A percentile compares a stretch with the other conserved stretches of the same genome.
Evolutionary conservation across 2,329 filamentous ascomycete genomes (phyloP).

Genomic region (Pseudodiploospora longispora): DNA sequence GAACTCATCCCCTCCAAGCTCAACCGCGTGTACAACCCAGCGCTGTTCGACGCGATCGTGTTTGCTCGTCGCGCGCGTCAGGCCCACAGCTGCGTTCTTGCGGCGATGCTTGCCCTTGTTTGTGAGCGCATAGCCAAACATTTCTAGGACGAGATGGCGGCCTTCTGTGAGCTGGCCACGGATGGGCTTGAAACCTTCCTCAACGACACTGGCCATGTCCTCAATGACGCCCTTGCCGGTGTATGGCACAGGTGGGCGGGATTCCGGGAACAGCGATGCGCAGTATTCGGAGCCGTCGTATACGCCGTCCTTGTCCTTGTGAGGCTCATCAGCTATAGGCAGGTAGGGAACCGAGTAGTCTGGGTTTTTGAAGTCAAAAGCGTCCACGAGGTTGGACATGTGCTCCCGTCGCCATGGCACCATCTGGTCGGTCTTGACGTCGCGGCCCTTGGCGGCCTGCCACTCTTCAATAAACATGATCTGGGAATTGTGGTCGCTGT

Average conservation of each 20-base stretch:
- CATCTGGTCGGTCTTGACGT: constrained; percentile 27
- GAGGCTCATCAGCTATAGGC: constrained; percentile 35
- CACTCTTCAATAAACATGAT: constrained; percentile 46
- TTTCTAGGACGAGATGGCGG: constrained; percentile 44
- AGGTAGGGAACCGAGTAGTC: constrained; percentile 40
- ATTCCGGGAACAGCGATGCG: constrained; percentile 26
- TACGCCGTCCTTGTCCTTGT: constrained; percentile 30
- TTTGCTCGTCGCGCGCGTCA: not conserved
- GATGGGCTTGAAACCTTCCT: constrained; percentile 45
- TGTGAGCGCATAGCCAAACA: constrained; percentile 33
- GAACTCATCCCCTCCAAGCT: constrained; percentile 18
- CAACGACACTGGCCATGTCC: constrained; percentile 33
- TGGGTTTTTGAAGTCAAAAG: constrained; percentile 39
- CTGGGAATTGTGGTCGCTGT: constrained; percentile 47
- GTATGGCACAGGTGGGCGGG: constrained; percentile 41
- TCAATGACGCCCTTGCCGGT: constrained; percentile 24
- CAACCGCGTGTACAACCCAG: constrained; percentile 39
- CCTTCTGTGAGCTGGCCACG: constrained; percentile 46
- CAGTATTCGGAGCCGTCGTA: constrained; percentile 39
- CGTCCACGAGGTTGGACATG: constrained; percentile 27
- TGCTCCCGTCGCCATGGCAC: constrained; percentile 22
- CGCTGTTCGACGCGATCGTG: constrained; percentile 37
- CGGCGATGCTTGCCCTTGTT: constrained; percentile 3
- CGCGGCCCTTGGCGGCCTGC: constrained; percentile 28
- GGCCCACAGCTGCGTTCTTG: not conserved